These are phyloP conservation scores for Phytophthora rubi DNA, from an alignment of 352 stramenopile genomes.

Conservation along the genomic window DNA sequence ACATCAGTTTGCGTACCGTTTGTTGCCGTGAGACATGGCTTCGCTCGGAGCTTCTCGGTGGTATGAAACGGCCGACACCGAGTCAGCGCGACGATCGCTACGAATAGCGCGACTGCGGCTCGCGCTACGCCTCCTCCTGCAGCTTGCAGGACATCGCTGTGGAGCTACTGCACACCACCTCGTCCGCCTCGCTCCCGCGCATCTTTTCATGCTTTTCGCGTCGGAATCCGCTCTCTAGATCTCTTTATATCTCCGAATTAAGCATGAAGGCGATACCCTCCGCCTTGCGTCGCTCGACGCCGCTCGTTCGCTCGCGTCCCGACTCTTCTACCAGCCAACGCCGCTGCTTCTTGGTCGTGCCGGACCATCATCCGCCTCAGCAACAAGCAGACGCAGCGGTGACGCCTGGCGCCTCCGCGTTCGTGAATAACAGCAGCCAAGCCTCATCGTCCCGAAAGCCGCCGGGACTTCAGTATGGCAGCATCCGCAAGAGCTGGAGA, in stretches of 20 bases:
- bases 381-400: slow-evolving; percentile 27
- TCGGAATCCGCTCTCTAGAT: slow-evolving; percentile 12
- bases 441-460: slow-evolving; percentile 20
- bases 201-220: slow-evolving; percentile 20
- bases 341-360: slow-evolving; percentile 13
- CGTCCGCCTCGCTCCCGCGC: not conserved
- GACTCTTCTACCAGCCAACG: slow-evolving; percentile 8
- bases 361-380: slow-evolving; percentile 16
- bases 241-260: not conserved
- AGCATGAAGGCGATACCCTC: slow-evolving; percentile 27
- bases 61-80: slow-evolving; percentile 12
- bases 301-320: slow-evolving; percentile 6
- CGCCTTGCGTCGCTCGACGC: slow-evolving; percentile 11
- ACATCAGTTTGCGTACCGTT: slow-evolving; percentile 15
- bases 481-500: slow-evolving; percentile 68
- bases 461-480: slow-evolving; percentile 47
- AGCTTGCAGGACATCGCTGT: not conserved
- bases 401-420: slow-evolving; percentile 30
- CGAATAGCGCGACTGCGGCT: slow-evolving; percentile 7
- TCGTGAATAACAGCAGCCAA: slow-evolving; percentile 19
- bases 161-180: not conserved
- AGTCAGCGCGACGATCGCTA: slow-evolving; percentile 14
- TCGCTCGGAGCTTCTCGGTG: slow-evolving; percentile 8
- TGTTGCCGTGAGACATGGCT: slow-evolving; percentile 7
- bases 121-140: slow-evolving; percentile 7